Evolutionary conservation across 306 rosid genomes (phyloP).

Genomic region (Malus asiatica): DNA sequence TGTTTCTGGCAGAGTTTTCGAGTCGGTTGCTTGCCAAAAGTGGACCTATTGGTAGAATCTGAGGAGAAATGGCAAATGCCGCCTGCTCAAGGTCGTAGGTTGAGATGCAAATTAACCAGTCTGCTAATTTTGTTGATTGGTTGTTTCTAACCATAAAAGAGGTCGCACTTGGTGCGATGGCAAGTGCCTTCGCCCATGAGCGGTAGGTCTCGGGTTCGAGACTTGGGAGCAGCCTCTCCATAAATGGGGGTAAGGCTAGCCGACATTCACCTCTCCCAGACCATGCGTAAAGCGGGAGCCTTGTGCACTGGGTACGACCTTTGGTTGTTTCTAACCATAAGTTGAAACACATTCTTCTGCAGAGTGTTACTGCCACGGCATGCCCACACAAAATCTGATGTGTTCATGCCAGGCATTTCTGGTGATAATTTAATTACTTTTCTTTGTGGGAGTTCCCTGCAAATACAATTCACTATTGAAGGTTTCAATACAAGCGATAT

Average conservation of each 20-base stretch:
- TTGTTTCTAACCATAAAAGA: conserved; percentile 21
- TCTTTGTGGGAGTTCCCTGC: conserved; percentile 12
- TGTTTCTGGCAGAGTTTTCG: neutral
- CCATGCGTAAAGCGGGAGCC: too few relatives aligned
- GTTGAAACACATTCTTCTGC: conserved; percentile 45
- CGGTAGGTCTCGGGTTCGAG: too few relatives aligned
- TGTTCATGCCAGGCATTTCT: conserved; percentile 36
- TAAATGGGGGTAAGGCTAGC: too few relatives aligned
- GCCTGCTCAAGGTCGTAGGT: neutral
- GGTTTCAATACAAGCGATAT: too few relatives aligned
- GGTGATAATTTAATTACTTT: conserved; percentile 17
- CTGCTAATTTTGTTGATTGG: neutral
- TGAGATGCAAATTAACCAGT: neutral
- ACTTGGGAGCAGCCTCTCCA: too few relatives aligned
- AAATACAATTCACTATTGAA: neutral
- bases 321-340: conserved; percentile 22
- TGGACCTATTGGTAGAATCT: neutral
- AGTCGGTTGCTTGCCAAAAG: neutral
- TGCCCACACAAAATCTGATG: conserved; percentile 48
- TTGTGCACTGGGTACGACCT: too few relatives aligned
- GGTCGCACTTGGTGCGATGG: too few relatives aligned
- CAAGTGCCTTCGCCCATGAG: too few relatives aligned
- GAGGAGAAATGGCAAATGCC: neutral
- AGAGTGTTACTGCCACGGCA: conserved; percentile 33
- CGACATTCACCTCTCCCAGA: too few relatives aligned